Evolutionary conservation across 805 yeast species (phyloP), one percentile per base, ranked within the genome.

Genomic region (Ogataea allantospora): DNA sequence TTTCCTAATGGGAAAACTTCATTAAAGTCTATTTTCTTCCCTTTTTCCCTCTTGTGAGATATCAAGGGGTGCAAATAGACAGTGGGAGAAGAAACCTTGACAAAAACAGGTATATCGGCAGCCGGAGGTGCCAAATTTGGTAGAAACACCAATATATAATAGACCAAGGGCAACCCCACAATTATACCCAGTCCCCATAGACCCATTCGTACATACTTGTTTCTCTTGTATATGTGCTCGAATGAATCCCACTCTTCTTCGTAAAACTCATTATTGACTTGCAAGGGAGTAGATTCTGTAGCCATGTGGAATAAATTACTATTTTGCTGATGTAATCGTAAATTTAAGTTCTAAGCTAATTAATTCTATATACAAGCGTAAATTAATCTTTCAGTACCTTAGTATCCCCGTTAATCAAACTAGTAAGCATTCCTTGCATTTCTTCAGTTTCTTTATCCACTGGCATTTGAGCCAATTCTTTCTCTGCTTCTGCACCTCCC

Each of bases 401-500:
- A 43, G 20, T 48, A 49, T 19, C 8, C 8, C 23, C 23, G 8
- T 22, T 44, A 15, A 53, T 30, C 25, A 50, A 24, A 27, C 43
- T 49, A 7, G 42, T 46, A 23, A 53, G 33, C 50, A 49, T 70
- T 35, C 76, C 75, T 43, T 80, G 83, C 14, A 82, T 68, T 27
- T 69, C 65, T 19, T 67, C 60, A 10, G 81, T 75, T 38, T 82
- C 88, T 33, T 75, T 77, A 54, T 83, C 88, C 45, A 73, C 54
- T 1, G 77, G 77, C 56, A 67, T 52, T 15, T 58, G 49, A 14
- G 70, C 58, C 53, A 75, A 49, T 49, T 66, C 68, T 38, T 63
- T 61, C 42, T 78, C 77, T 19, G 74, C 76, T 35, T 75, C 75
- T 34, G 76, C 78, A 8, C 93, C 95, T 27, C 95, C 93, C 51